Evolutionary conservation across 164 flowering plant genomes (phyloP).

Genomic region (Santalum album): DNA sequence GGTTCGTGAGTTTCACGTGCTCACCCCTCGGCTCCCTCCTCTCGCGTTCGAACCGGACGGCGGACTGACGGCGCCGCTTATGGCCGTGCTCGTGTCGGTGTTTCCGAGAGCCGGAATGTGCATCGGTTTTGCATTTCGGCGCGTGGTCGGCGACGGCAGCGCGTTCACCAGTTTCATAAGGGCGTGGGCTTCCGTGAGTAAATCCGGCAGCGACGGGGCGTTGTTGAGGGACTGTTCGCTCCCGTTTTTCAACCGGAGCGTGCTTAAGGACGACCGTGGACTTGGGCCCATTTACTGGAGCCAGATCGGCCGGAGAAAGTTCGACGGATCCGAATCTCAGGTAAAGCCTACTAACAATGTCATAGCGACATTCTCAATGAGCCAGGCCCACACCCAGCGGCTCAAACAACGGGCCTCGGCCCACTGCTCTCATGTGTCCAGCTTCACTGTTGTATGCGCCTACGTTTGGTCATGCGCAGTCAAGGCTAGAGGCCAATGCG

Average conservation of each 20-base stretch:
- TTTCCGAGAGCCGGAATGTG: conserved; percentile 29
- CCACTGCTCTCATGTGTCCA: conserved; percentile 9
- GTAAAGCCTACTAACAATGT: no score
- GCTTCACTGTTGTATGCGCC: conserved; percentile 25
- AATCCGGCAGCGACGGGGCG: no score
- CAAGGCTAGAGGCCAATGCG: conserved; percentile 7
- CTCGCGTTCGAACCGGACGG: conserved; percentile 1
- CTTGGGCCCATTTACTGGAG: no score
- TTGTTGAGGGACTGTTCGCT: no score
- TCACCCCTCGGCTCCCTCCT: no score
- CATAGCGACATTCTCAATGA: no score
- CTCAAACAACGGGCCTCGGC: no score
- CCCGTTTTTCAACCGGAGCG: no score
- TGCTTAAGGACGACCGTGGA: no score
- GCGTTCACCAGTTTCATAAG: conserved; percentile 18
- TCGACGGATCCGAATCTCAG: no score
- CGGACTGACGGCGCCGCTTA: background rate
- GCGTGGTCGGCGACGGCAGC: conserved; percentile 27
- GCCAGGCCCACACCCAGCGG: no score
- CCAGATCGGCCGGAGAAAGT: no score
- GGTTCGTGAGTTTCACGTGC: conserved; percentile 7
- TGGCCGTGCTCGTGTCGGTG: conserved; percentile 28
- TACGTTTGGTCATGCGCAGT: conserved; percentile 31
- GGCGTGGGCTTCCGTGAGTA: conserved; percentile 32
- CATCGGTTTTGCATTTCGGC: conserved; percentile 21